Evolutionary conservation across 805 yeast species (phyloP), one percentile per base, ranked within the genome.

Genomic region (Schizosaccharomyces octosporus): DNA sequence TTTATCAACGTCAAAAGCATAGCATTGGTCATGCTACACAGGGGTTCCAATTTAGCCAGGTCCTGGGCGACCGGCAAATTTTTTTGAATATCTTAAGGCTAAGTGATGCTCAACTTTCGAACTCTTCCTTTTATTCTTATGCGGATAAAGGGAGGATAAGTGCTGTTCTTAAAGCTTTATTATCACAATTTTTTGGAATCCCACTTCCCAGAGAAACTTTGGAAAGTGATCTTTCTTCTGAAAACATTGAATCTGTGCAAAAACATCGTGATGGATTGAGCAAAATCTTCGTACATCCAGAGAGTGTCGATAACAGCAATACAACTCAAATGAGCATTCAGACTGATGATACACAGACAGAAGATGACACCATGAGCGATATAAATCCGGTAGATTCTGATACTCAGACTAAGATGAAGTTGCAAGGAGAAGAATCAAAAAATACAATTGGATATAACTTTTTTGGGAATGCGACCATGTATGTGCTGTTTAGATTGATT

Each of bases 391-490:
- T 19, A 3, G 36, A 21, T 24, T 11, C 36, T 6, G 57, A 51
- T 19, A 24, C 21, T 24, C 31, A 51, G 5, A 6, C 3, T 1
- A 29, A 29, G 11, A 17, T 29, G 21, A 51, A 51, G 11, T 9
- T 51, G 21, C 57, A 17, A 19, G 57, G 36, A 3, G 36, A 21
- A 51, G 57, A 51, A 29, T 51, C 39, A 5, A 51, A 51, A 51
- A 51, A 51, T 13, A 6, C 27, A 51, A 24, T 51, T 9, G 57
- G 57, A 7, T 51, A 51, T 29, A 51, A 51, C n/a, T 51, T 89
- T 67, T 93, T 90, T 75, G 87, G 86, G 64, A 89, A 90, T 71
- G 83, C 95, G 3, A 83, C 89, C 63, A 80, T 89, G 51, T 93
- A 93, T 69, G 85, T 88, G 43, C 87, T 93, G 67, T 80, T 88